A percentile compares a stretch with the other conserved stretches of the same genome.
Evolutionary conservation across 1,284 basidiomycete species (phyloP).

Genomic region (Apiotrichum siamense): DNA sequence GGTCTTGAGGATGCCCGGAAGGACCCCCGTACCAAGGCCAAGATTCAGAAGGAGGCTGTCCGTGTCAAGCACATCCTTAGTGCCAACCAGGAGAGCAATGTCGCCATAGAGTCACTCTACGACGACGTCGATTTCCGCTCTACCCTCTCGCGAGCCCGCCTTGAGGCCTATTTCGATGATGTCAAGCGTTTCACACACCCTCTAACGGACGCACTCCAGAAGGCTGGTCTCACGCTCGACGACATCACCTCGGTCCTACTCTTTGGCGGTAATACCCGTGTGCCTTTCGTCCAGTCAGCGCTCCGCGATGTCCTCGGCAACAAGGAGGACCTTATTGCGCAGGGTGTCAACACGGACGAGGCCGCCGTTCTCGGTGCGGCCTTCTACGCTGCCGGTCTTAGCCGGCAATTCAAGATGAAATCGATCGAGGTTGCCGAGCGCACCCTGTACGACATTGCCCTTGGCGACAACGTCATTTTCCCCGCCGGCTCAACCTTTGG

Average conservation of each 20-base stretch:
- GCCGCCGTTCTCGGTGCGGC: slow-evolving; percentile 91
- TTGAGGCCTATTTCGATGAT: slow-evolving; percentile 63
- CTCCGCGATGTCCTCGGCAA: slow-evolving; percentile 70
- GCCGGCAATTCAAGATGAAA: slow-evolving; percentile 92
- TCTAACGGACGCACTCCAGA: slow-evolving; percentile 66
- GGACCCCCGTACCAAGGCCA: slow-evolving; percentile 83
- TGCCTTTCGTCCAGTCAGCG: slow-evolving; percentile 84
- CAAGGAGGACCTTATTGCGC: slow-evolving; percentile 67
- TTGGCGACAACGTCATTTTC: slow-evolving; percentile 55
- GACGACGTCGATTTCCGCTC: slow-evolving; percentile 87
- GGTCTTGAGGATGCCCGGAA: slow-evolving; percentile 29
- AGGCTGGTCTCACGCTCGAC: slow-evolving; percentile 64
- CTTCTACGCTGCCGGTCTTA: slow-evolving; percentile 82
- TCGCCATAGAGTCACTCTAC: slow-evolving; percentile 74
- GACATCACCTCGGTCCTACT: slow-evolving; percentile 77
- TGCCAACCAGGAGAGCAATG: slow-evolving; percentile 75
- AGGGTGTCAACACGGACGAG: slow-evolving; percentile 97
- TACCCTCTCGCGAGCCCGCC: slow-evolving; percentile 66
- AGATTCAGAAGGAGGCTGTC: slow-evolving; percentile 86
- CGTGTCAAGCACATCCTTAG: slow-evolving; percentile 89
- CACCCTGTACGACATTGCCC: slow-evolving; percentile 55
- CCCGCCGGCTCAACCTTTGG: slow-evolving; percentile 65
- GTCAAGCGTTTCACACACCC: slow-evolving; percentile 60
- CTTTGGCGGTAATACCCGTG: slow-evolving; percentile 81
- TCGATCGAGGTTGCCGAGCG: slow-evolving; percentile 79